Evolutionary conservation across 1,284 basidiomycete species (phyloP).

Genomic region (Cryptococcus depauperatus): DNA sequence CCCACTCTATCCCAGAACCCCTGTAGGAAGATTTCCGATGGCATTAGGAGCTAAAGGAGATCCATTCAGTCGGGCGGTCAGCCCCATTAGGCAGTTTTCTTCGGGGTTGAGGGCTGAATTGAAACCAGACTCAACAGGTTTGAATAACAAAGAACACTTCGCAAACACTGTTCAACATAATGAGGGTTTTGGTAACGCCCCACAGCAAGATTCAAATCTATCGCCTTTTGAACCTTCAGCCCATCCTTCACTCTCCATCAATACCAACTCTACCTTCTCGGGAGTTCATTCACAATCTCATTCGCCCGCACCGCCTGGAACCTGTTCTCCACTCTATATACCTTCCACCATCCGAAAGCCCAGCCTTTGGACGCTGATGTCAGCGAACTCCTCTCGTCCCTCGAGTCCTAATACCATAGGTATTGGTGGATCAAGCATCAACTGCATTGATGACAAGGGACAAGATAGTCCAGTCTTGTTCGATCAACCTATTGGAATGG

Average conservation of each 20-base stretch:
- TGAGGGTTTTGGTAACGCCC: neutral
- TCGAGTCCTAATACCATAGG: neutral
- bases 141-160: neutral
- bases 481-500: conserved; percentile 15
- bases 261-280: neutral
- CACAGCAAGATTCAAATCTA: too few relatives aligned
- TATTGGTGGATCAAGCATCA: neutral
- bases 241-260: neutral
- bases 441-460: neutral
- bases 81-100: conserved; percentile 17
- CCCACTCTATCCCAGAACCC: conserved; percentile 14
- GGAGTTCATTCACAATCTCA: neutral
- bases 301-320: neutral
- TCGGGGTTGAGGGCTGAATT: neutral
- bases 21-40: conserved; percentile 17
- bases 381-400: conserved; percentile 1
- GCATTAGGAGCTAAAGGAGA: conserved; percentile 11
- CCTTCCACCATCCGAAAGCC: conserved; percentile 25
- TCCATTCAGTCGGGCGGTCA: conserved; percentile 31
- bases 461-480: conserved; percentile 18
- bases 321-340: conserved; percentile 1
- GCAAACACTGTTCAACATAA: neutral
- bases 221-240: neutral
- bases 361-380: conserved; percentile 23
- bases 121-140: neutral